Percentiles rank a stretch among this genome's conserved stretches.
phyloP scores from a whole-genome alignment of 345 rosid genomes.

The Carallia brachiata region DNA sequence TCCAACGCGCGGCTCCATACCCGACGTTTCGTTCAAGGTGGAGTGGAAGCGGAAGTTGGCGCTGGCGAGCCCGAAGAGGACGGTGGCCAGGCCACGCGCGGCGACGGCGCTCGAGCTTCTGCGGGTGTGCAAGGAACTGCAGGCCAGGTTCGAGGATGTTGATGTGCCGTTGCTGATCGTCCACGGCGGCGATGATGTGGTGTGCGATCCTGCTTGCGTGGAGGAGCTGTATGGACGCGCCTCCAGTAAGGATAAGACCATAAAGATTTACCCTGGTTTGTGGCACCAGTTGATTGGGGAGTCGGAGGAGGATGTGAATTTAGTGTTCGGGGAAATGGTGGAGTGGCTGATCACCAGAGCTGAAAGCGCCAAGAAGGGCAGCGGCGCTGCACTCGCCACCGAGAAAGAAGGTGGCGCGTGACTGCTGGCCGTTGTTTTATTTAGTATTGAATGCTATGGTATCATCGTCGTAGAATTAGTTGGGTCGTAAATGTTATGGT shows the following conservation, averaged over 20 bases:
- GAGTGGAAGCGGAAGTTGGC: conserved; percentile 80
- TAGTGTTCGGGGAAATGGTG: conserved; percentile 64
- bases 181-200: conserved; percentile 78
- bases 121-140: conserved; percentile 70
- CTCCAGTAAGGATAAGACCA: conserved; percentile 61
- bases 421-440: neutral
- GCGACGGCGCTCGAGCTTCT: conserved; percentile 81
- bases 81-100: conserved; percentile 64
- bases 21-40: conserved; percentile 69
- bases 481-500: too few species aligned
- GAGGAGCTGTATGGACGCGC: conserved; percentile 73
- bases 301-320: conserved; percentile 61
- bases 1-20: conserved; percentile 77
- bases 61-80: conserved; percentile 57
- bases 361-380: neutral
- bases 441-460: too few species aligned
- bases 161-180: conserved; percentile 69
- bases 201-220: conserved; percentile 72
- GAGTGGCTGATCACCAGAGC: conserved; percentile 69
- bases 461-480: too few species aligned
- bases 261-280: conserved; percentile 70
- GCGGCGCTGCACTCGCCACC: neutral
- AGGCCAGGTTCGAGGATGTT: conserved; percentile 75
- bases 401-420: neutral
- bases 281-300: conserved; percentile 94